Evolutionary conservation across 352 stramenopile genomes (phyloP), one percentile per base, ranked within the genome.

Genomic region (Globisporangium viniferum): DNA sequence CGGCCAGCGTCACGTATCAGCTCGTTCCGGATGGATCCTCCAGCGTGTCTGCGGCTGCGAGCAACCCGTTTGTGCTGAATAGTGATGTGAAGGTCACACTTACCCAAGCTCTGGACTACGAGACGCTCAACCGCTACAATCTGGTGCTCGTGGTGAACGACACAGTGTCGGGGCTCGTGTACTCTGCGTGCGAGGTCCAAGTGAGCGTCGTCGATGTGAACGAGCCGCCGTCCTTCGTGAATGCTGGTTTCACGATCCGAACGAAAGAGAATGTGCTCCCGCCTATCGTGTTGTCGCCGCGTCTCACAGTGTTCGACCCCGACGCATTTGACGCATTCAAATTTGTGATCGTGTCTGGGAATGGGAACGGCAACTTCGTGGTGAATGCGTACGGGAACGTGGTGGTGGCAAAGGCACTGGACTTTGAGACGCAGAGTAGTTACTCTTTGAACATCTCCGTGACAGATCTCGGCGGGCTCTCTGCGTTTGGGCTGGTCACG

Each of bases 151-250:
- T 64, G 5, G 60, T 89, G 33, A 64, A 67, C 29, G 73, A 86
- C 46, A 59, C 57, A 0, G 18, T 63, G 55, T 31, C 14, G 14
- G 54, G 24, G 27, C 49, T 51, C 15, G 64, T 59, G 3, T 74
- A 72, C 31, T 27, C 31, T 39, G 57, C 73, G 0, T 90, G 82
- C 36, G 59, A 72, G 60, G 81, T 90, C 10, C 70, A 63, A 49
- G 69, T 86, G 41, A 68, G 70, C 49, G 79, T 90, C 14, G 35
- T 76, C 3, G 80, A 90, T 41, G 67, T 86, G 12, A 90, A 90
- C 35, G 82, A 90, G 65, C 29, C 75, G 8, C 82, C 80, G 1
- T 33, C 55, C 3, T 68, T 88, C n/a, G 69, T 59, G 1, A 75
- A 73, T 64, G 62, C 65, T 6, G 44, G 61, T 22, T 60, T 68